Conservation (phyloP, 2,329 filamentous ascomycete species). For the Monilinia vaccinii-corymbosi region DNA sequence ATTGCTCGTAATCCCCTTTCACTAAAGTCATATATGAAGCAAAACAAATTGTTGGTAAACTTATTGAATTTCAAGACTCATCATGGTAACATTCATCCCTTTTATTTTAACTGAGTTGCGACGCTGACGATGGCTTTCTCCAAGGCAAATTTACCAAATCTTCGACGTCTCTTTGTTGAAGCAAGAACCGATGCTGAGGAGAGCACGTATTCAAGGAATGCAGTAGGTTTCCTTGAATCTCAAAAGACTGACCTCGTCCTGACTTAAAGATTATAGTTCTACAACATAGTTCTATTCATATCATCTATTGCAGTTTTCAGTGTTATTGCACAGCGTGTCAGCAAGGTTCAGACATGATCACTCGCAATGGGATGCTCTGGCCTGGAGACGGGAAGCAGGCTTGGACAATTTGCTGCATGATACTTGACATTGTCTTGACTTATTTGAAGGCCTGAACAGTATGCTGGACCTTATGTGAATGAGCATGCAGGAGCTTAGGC, state of each 20-base stretch:
- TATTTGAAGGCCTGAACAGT: background rate
- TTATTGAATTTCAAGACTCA: slow-evolving; percentile 3
- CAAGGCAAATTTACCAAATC: slow-evolving; percentile 73
- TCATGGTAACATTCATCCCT: slow-evolving; percentile 19
- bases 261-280: slow-evolving; percentile 56
- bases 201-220: slow-evolving; percentile 85
- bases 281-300: slow-evolving; percentile 94
- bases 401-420: background rate
- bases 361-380: background rate
- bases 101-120: background rate
- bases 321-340: slow-evolving; percentile 77
- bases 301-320: slow-evolving; percentile 93
- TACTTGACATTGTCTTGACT: background rate
- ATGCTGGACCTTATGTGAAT: background rate
- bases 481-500: background rate
- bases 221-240: slow-evolving; percentile 47
- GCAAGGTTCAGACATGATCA: slow-evolving; percentile 19
- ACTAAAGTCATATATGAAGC: slow-evolving; percentile 12
- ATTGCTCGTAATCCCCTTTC: slow-evolving; percentile 15
- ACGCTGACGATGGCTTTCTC: slow-evolving; percentile 19
- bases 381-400: background rate
- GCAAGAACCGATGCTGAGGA: slow-evolving; percentile 88
- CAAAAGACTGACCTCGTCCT: background rate
- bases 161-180: slow-evolving; percentile 94
- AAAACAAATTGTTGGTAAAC: slow-evolving; percentile 14